phyloP scores from a whole-genome alignment of 169 alveolate species.

The Eimeria maxima region DNA sequence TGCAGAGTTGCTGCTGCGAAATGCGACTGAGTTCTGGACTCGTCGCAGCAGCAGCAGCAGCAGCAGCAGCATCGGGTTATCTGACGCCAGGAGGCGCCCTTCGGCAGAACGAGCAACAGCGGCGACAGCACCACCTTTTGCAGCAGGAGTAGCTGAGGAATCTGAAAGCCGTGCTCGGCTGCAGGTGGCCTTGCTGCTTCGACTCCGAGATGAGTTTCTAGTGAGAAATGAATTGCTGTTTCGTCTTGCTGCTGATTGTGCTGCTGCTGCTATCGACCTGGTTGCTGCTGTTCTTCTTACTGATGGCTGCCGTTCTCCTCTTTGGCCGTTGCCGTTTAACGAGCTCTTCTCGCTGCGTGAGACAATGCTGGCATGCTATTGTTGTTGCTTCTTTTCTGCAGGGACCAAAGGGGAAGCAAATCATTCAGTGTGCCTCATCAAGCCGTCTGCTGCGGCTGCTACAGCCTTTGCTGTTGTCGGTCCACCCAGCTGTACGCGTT shows the following conservation, averaged over 20 bases:
- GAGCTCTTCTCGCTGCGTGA: background rate
- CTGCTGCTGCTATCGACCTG: background rate
- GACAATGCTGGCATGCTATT: background rate
- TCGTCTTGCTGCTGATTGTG: background rate
- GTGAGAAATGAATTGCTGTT: background rate
- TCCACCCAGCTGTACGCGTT: constrained; percentile 14
- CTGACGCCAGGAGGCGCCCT: background rate
- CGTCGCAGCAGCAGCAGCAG: constrained; percentile 48
- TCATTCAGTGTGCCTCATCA: background rate
- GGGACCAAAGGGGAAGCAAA: background rate
- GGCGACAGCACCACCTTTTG: background rate
- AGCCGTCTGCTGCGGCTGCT: constrained; percentile 57
- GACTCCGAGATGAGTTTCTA: background rate
- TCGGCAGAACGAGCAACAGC: background rate
- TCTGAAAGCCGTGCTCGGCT: background rate
- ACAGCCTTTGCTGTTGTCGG: constrained; percentile 63
- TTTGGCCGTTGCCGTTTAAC: background rate
- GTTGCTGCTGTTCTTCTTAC: background rate
- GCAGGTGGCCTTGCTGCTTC: constrained; percentile 25
- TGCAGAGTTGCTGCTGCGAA: constrained; percentile 2
- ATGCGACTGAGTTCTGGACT: background rate
- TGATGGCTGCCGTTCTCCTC: background rate
- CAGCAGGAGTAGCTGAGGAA: constrained; percentile 29
- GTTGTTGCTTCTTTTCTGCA: constrained; percentile 38
- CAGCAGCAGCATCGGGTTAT: constrained; percentile 24